Evolutionary conservation across 352 stramenopile species (phyloP).

Genomic region (Phytopythium chamaehyphon): DNA sequence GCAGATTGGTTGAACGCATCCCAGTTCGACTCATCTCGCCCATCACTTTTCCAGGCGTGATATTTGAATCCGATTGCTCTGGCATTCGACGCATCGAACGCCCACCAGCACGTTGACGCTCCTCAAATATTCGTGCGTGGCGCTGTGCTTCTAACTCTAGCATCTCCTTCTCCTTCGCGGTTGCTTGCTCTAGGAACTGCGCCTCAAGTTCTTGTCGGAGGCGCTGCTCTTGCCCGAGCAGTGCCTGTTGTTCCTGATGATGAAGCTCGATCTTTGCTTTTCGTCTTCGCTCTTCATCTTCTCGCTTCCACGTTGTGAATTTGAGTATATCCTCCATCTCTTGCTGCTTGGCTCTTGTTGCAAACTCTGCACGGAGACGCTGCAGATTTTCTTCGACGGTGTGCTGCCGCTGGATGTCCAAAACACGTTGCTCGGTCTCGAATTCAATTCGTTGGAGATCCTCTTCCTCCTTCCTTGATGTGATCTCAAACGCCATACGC

Average conservation of each 20-base stretch:
- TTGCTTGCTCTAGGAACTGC: conserved; percentile 30
- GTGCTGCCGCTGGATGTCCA: conserved; percentile 49
- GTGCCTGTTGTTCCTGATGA: conserved; percentile 34
- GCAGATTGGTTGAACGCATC: too few species aligned
- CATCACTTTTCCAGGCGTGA: too few species aligned
- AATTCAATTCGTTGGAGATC: conserved; percentile 69
- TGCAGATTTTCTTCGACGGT: conserved; percentile 67
- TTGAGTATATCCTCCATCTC: conserved; percentile 65
- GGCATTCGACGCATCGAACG: background rate
- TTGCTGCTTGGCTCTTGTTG: conserved; percentile 65
- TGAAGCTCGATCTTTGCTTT: conserved; percentile 28
- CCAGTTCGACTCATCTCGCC: too few species aligned
- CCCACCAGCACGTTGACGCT: conserved; percentile 1
- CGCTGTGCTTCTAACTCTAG: conserved; percentile 34
- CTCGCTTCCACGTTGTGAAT: conserved; percentile 70
- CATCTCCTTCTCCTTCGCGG: conserved; percentile 44
- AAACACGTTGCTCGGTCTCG: conserved; percentile 62
- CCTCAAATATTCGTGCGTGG: conserved; percentile 21
- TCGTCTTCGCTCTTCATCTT: conserved; percentile 47
- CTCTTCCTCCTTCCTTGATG: conserved; percentile 71
- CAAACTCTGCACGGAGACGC: conserved; percentile 62
- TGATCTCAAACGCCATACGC: conserved; percentile 61
- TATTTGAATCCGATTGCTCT: too few species aligned
- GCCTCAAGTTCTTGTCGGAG: conserved; percentile 55
- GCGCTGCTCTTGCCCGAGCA: conserved; percentile 46